Evolutionary conservation across 1,284 basidiomycete species (phyloP), one percentile per base, ranked within the genome.

Genomic region (Ceratobasidium sp.): DNA sequence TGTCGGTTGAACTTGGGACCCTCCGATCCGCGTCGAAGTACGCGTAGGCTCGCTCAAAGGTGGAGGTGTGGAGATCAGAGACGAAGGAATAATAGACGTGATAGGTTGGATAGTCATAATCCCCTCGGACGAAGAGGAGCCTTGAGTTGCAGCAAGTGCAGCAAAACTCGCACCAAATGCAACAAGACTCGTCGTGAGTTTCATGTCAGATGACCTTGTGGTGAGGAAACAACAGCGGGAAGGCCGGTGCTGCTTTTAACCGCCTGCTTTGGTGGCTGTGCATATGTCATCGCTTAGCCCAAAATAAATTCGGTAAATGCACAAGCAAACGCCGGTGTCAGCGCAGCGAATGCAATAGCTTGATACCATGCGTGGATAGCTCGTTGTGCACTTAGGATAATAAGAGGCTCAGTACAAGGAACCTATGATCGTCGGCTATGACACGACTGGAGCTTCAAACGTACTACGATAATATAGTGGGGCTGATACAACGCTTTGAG

Each of bases 1-100:
- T 34, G 36, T 70, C 2, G 65, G 52, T 23, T 45, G 52, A 23
- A 58, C 32, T 30, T 70, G 53, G 28, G 65, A 70, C 4, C 65
- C 65, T 36, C 65, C 65, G 12, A 58, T 16, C 26, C 65, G 52
- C 26, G 53, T 70, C n/a, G 65, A 57, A 41, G 64, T 67, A 5
- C 48, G 41, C 23, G 60, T 43, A 8, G 26, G 8, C 32, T 58
- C 55, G 9, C 18, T 36, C 30, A 41, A 6, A 18, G 32, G 23
- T 21, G 39, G 26, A 23, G 36, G 26, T 14, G 39, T 43, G 32
- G 65, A 70, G 9, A 46, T 12, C 16, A 70, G 14, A 30, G 65
- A 70, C 41, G 65, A 70, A 55, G 65, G 65, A 34, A 70, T 28
- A 46, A 70, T 70, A 32, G 65, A 58, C 26, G 65, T 70, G 18